Conservation (phyloP, 306 rosid species). For the Luffa aegyptiaca region DNA sequence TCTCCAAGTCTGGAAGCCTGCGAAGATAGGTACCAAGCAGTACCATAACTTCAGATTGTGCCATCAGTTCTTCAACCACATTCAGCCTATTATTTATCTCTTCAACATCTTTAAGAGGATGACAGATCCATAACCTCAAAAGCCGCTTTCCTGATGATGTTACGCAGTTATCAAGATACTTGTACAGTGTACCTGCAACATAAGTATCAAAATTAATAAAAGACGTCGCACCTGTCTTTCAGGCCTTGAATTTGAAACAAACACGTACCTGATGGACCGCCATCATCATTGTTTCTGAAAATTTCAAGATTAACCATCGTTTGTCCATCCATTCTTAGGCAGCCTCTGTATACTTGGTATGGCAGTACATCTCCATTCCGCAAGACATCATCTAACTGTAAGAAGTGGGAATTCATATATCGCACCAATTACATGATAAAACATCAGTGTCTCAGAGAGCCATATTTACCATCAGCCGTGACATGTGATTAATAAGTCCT, state of each 20-base stretch:
- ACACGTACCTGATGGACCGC: conserved; percentile 70
- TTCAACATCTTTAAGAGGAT: conserved; percentile 63
- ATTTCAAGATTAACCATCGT: conserved; percentile 87
- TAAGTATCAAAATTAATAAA: conserved; percentile 14
- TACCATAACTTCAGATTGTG: conserved; percentile 38
- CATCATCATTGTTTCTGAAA: conserved; percentile 75
- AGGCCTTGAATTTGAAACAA: not conserved
- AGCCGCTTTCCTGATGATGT: conserved; percentile 84
- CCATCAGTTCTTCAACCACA: conserved; percentile 56
- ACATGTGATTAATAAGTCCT: conserved; percentile 67
- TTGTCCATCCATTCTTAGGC: conserved; percentile 96
- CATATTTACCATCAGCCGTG: conserved; percentile 74
- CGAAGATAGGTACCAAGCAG: conserved; percentile 59
- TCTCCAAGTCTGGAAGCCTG: conserved; percentile 77
- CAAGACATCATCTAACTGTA: conserved; percentile 68
- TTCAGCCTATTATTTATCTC: conserved; percentile 71
- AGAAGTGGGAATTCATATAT: not conserved
- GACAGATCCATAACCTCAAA: conserved; percentile 87
- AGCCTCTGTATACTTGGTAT: conserved; percentile 74
- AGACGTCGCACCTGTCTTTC: not conserved
- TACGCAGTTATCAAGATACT: conserved; percentile 69
- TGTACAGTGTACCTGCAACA: conserved; percentile 70
- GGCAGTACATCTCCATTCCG: conserved; percentile 64
- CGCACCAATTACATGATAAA: not conserved
- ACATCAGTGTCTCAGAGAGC: not conserved